Base-by-base conservation (phyloP, 371 early-diverging fungal genomes). In the Zopfochytrium polystomum region DNA sequence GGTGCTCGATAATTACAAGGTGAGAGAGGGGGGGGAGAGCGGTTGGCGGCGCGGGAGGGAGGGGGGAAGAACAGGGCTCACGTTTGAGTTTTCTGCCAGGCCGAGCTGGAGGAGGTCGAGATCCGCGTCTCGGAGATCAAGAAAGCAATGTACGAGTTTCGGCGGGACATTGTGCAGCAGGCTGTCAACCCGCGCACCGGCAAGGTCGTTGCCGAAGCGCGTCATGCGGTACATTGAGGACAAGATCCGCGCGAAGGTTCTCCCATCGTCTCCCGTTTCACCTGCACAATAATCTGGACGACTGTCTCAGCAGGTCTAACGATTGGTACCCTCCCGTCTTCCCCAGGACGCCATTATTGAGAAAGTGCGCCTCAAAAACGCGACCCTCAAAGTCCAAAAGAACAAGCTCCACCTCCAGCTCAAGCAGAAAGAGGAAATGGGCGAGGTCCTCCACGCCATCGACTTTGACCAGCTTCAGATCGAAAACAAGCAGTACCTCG, bases 381-480 rank as follows among this genome's bases (percentile, higher is more conserved):
- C 72, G 9, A 80, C 80, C 7, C 60, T 82, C 33, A 80, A 79
- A 50, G 68, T 72, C 2, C 82, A 81, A 55, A 75, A 78, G 52
- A 78, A 82, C 69, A 82, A 80, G 54, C 68, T 82, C n/a, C 74
- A 76, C 52, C 70, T 73, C 22, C 82, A 82, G 53, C 68, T 80
- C 15, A 72, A 73, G 55, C 82, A 82, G 49, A 82, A 82, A 46
- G 83, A 82, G 53, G 83, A 82, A 63, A 82, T 82, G 82, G 83
- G 83, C 45, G 82, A 82, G 58, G 83, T 82, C 13, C 65, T 82
- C 33, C 83, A 82, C 57, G 83, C 82, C 9, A 82, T 82, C 51
- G 83, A 82, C 52, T 82, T 82, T 52, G 83, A 82, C 62, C 83
- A 82, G 66, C 74, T 82, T 18, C 77, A 82, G 56, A 82, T 82